Conservation (phyloP, 768 basidiomycete genomes). For the Auriscalpium microsporum region DNA sequence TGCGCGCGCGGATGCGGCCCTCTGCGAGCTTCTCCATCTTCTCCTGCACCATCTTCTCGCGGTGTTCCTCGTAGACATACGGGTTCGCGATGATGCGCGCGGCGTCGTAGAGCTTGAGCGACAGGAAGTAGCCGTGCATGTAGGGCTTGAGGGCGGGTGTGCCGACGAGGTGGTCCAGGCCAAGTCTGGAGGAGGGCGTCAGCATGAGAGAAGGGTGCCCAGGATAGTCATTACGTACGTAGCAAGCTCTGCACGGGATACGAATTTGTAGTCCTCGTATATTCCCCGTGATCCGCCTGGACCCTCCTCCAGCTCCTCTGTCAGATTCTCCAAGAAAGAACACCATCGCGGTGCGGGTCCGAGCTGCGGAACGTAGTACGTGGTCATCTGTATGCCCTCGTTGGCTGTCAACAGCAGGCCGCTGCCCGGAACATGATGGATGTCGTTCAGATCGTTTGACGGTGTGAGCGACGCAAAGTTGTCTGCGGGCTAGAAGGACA, state of each 20-base stretch:
- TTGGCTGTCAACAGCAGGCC: slow-evolving; percentile 89
- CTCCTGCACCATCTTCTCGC: slow-evolving; percentile 77
- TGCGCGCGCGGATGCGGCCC: slow-evolving; percentile 80
- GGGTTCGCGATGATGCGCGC: slow-evolving; percentile 95
- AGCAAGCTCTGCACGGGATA: slow-evolving; percentile 78
- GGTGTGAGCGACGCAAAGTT: slow-evolving; percentile 95
- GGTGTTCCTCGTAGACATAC: slow-evolving; percentile 89
- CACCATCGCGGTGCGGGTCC: slow-evolving; percentile 97
- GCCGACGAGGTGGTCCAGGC: slow-evolving; percentile 91
- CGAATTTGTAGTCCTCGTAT: slow-evolving; percentile 97
- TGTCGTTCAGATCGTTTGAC: slow-evolving; percentile 78
- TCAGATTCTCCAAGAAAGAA: slow-evolving; percentile 95
- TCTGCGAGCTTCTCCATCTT: slow-evolving; percentile 93
- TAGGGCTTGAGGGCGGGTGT: slow-evolving; percentile 96
- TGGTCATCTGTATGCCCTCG: slow-evolving; percentile 93
- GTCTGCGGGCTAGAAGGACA: slow-evolving; percentile 48
- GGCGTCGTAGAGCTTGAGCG: slow-evolving; percentile 91
- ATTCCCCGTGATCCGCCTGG: slow-evolving; percentile 50
- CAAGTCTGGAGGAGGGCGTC: slow-evolving; percentile 47
- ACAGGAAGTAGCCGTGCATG: slow-evolving; percentile 99
- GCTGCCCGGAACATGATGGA: slow-evolving; percentile 84
- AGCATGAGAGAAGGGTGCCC: neutral
- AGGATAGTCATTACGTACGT: slow-evolving; percentile 43
- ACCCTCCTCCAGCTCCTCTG: slow-evolving; percentile 96
- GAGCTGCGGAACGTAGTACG: slow-evolving; percentile 91